Evolutionary conservation across 805 yeast species (phyloP), one percentile per base, ranked within the genome.

Genomic region (Myxozyma neotropica): DNA sequence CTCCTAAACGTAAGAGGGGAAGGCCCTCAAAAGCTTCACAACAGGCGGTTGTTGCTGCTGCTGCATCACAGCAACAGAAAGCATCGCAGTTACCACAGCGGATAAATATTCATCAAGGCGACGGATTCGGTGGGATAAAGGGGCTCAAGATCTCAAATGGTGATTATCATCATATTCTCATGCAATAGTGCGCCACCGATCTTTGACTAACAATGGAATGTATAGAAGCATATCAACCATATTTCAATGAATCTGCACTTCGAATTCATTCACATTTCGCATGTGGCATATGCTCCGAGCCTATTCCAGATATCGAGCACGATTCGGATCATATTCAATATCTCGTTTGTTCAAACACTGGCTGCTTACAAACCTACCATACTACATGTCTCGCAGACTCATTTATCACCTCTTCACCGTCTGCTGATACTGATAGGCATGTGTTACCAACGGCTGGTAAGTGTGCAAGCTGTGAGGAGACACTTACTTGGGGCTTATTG

Each of bases 371-470:
- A 31, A 49, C 51, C 19, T 61, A 60, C 49, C 68, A 65, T 33
- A 55, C 55, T 4, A 33, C 50, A 5, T 65, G 68, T 44, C 55
- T 64, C 13, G 68, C 68, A 4, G 35, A 43, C 8, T 42, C 36
- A n/a, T 54, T 65, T 27, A 58, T 65, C 6, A 31, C 33, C n/a
- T 19, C 43, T 24, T 36, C 46, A 7, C n/a, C 48, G 3, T 19
- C 42, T 1, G 17, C 35, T 4, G 58, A 35, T 6, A 12, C 35
- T 23, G 51, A 44, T 6, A 26, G 19, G 21, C 61, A 64, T 15
- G 61, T 62, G 8, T n/a, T 66, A 10, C 68, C 68, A 7, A 59
- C 61, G 6, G 31, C 31, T 10, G 68, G 68, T 3, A 23, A 46
- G 12, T 66, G 68, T 40, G 43, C 47, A 31, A 31, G 53, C n/a